Evolutionary conservation across 768 basidiomycete genomes (phyloP).

Genomic region (Cytidiella melzeri): DNA sequence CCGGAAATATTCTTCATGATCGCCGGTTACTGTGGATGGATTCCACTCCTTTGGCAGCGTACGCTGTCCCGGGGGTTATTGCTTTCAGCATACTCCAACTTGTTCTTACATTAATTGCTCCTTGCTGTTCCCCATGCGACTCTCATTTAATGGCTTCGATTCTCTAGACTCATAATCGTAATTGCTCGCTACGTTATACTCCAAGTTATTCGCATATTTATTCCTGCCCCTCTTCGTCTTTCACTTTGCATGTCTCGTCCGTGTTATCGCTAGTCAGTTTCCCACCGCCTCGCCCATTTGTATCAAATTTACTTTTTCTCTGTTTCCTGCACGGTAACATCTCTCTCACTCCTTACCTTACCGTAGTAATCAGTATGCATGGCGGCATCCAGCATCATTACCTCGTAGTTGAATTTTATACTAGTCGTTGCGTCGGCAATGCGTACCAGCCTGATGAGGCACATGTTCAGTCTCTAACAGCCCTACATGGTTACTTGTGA

Average conservation of each 20-base stretch:
- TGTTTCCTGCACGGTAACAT: slow-evolving; percentile 1
- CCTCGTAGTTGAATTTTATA: too few species aligned
- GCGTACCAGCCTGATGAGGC: too few species aligned
- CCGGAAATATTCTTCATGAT: neutral
- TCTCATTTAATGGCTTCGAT: slow-evolving; percentile 1
- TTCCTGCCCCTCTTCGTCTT: neutral
- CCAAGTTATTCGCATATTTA: slow-evolving; percentile 6
- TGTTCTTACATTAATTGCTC: neutral
- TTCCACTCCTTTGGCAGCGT: neutral
- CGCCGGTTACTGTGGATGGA: neutral
- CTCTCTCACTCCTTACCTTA: neutral
- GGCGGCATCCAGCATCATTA: neutral
- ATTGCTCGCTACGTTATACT: slow-evolving; percentile 7
- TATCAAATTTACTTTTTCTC: slow-evolving; percentile 10
- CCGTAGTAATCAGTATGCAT: neutral
- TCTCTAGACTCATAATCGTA: slow-evolving; percentile 4
- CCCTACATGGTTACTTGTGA: too few species aligned
- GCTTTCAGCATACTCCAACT: neutral
- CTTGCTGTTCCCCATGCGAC: neutral
- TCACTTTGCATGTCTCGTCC: neutral
- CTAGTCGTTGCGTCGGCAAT: too few species aligned
- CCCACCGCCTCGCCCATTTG: neutral
- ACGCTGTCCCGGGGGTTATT: neutral
- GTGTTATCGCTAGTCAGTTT: neutral
- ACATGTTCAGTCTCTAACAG: too few species aligned